Conservation (phyloP, 306 rosid species). For the Acacia acuminata region DNA sequence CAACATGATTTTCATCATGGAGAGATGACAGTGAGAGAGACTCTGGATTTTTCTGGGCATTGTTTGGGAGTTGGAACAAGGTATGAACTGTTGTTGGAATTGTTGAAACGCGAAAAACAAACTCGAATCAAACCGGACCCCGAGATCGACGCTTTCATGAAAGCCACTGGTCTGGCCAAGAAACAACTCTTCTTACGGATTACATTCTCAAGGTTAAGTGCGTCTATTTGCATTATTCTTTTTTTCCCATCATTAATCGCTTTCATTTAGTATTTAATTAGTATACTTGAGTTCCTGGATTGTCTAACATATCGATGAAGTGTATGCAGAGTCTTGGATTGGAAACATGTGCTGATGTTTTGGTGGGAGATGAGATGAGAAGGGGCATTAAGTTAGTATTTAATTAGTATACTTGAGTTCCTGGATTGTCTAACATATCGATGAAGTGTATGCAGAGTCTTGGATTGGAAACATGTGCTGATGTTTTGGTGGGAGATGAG, state of each 20-base stretch:
- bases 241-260: background rate
- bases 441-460: constrained; percentile 60
- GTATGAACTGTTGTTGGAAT: constrained; percentile 55
- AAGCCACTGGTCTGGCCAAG: constrained; percentile 73
- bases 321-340: constrained; percentile 73
- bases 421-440: constrained; percentile 26
- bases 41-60: constrained; percentile 70
- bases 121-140: constrained; percentile 70
- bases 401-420: constrained; percentile 1
- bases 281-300: background rate
- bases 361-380: constrained; percentile 94
- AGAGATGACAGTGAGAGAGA: constrained; percentile 86
- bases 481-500: constrained; percentile 79
- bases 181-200: constrained; percentile 69
- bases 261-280: background rate
- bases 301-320: constrained; percentile 33
- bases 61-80: constrained; percentile 79
- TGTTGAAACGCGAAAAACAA: constrained; percentile 64
- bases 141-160: constrained; percentile 83
- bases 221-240: background rate
- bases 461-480: constrained; percentile 86
- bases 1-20: constrained; percentile 89
- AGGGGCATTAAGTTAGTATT: too few relatives aligned
- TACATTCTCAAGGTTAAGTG: constrained; percentile 77
- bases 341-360: constrained; percentile 79